Evolutionary conservation across 495 filamentous ascomycete genomes (phyloP).

Genomic region (Aspergillus carlsbadensis): DNA sequence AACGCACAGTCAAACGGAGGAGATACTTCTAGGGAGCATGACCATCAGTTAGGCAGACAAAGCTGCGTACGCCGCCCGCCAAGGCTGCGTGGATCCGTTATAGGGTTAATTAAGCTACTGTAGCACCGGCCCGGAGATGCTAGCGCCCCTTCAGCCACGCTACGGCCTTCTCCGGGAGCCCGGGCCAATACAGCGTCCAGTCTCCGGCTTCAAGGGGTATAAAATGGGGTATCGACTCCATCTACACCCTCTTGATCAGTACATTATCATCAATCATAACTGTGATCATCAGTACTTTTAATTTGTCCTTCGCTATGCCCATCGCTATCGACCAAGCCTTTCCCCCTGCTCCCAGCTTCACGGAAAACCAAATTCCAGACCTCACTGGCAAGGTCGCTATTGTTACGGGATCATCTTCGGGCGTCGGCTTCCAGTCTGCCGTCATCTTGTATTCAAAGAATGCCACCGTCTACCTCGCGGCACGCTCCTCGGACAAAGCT

Average conservation of each 20-base stretch:
- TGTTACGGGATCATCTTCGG: slow-evolving; percentile 55
- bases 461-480: slow-evolving; percentile 54
- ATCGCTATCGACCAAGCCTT: background rate
- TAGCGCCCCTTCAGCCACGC: background rate
- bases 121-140: slow-evolving; percentile 3
- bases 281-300: background rate
- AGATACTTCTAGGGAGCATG: too few species aligned
- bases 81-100: too few species aligned
- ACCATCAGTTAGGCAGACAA: too few species aligned
- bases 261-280: background rate
- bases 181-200: background rate
- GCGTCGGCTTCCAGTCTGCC: slow-evolving; percentile 55
- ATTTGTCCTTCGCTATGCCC: too few species aligned
- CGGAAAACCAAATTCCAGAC: slow-evolving; percentile 42
- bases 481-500: slow-evolving; percentile 45
- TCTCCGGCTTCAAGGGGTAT: background rate
- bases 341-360: slow-evolving; percentile 3
- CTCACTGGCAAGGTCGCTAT: slow-evolving; percentile 51
- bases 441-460: slow-evolving; percentile 49
- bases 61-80: too few species aligned
- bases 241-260: too few species aligned
- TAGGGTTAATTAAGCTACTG: background rate
- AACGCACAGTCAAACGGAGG: too few species aligned
- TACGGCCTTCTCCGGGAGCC: background rate
- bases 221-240: too few species aligned